Evolutionary conservation across 2,329 filamentous ascomycete genomes (phyloP).

Genomic region (Septoria linicola): DNA sequence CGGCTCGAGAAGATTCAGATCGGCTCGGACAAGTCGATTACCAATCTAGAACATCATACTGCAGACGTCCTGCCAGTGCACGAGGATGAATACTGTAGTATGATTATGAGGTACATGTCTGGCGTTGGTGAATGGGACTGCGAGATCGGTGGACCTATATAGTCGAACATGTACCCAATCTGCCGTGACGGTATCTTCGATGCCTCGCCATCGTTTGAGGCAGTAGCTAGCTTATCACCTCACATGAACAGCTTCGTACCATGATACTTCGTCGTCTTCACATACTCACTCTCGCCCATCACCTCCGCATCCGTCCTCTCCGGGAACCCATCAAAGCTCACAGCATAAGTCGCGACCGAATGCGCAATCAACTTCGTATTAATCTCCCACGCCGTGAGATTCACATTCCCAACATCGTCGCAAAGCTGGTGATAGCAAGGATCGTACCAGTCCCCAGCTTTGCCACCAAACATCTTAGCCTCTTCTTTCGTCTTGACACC

Average conservation of each 20-base stretch:
- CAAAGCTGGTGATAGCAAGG: slow-evolving; percentile 41
- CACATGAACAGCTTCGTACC: slow-evolving; percentile 25
- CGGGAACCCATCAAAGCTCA: slow-evolving; percentile 62
- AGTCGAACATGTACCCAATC: no score
- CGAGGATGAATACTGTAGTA: no score
- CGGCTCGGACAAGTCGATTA: no score
- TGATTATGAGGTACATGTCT: no score
- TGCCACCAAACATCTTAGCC: slow-evolving; percentile 66
- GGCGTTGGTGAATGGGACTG: no score
- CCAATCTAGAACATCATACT: no score
- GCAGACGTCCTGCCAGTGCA: no score
- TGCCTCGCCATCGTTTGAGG: no score
- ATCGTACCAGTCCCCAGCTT: slow-evolving; percentile 48
- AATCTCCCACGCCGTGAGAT: slow-evolving; percentile 54
- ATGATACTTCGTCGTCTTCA: slow-evolving; percentile 23
- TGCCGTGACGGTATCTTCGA: no score
- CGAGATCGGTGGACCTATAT: no score
- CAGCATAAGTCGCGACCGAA: slow-evolving; percentile 68
- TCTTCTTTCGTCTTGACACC: slow-evolving; percentile 70
- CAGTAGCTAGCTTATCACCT: no score
- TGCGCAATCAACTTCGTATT: slow-evolving; percentile 65
- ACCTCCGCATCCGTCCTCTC: slow-evolving; percentile 19
- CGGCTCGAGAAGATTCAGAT: no score
- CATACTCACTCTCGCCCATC: slow-evolving; percentile 15
- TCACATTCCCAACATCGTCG: slow-evolving; percentile 47